Evolutionary conservation across 352 stramenopile genomes (phyloP), one percentile per base, ranked within the genome.

Genomic region (Globisporangium abappressorium): DNA sequence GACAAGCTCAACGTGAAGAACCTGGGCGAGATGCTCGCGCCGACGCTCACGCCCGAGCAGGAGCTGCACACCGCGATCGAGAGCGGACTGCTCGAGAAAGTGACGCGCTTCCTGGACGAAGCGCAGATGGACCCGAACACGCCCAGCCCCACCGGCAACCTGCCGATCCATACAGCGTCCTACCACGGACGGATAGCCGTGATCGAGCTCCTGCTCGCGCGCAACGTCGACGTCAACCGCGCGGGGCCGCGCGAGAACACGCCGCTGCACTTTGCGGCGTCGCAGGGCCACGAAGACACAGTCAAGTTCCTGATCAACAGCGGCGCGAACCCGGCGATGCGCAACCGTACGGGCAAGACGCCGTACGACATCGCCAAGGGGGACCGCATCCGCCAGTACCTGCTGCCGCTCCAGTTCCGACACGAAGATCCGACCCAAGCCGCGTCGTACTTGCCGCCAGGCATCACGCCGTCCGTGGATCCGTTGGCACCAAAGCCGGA

Each of bases 1-100:
- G 89, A 97, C 67, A 93, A 93, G 73, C 84, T 95, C 69, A 97
- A 97, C 53, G 85, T 96, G 57, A 95, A 94, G 77, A 93, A 92
- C 67, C 65, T 97, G 74, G 90, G 87, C 64, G 85, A 95, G 80
- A 82, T 95, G 64, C 72, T 97, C 70, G 90, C 90, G 70, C 90
- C 90, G 3, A 92, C 90, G 61, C 80, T 92, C 65, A 94, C 85
- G 63, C 87, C 85, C n/a, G 87, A 95, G 73, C 87, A 96, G 73
- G 84, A 95, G 68, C 77, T 96, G 43, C 87, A 95, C 63, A 71
- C 78, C 22, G 79, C 89, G 4, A 93, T 97, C 57, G 89, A 93
- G 61, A 77, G 84, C 20, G 89, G 87, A 1, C 65, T 92, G 22
- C 51, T 80, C 8, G 85, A 92, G 54, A 94, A 93, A 73, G 90